A percentile compares a stretch with the other conserved stretches of the same genome.
These are phyloP conservation scores for Eruca vesicaria DNA, from an alignment of 441 rosid species.

Conservation along the genomic window DNA sequence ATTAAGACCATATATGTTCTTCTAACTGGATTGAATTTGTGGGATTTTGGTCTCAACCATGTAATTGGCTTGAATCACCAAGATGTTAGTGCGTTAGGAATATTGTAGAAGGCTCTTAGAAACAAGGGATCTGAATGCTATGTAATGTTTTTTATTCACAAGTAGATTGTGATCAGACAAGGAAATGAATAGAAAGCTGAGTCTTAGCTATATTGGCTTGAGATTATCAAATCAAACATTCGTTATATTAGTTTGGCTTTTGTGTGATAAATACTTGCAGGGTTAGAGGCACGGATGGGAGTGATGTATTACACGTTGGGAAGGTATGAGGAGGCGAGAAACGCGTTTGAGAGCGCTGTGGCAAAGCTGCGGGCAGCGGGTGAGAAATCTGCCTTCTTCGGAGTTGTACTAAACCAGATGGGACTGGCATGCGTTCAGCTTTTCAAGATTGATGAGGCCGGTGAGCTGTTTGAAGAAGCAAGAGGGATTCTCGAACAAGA, in stretches of 20 bases:
- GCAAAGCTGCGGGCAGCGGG: conserved; percentile 80
- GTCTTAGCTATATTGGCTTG: background rate
- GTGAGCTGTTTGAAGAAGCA: conserved; percentile 90
- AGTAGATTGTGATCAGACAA: background rate
- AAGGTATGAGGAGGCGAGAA: conserved; percentile 87
- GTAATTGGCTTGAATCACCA: background rate
- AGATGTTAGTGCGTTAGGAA: background rate
- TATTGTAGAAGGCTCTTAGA: background rate
- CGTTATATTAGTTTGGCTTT: background rate
- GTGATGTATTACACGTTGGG: conserved; percentile 91
- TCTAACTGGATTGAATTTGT: background rate
- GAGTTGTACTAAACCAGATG: conserved; percentile 96
- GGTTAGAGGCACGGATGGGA: conserved; percentile 95
- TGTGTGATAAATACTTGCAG: conserved; percentile 24
- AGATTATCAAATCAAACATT: background rate
- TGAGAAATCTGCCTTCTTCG: conserved; percentile 93
- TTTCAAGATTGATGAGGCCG: conserved; percentile 94
- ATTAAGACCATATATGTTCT: background rate
- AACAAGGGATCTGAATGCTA: too few relatives aligned
- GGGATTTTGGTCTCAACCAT: background rate
- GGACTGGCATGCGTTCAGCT: conserved; percentile 92
- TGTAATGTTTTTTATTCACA: background rate
- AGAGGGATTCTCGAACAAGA: conserved; percentile 82
- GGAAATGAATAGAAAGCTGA: background rate
- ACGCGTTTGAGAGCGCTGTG: conserved; percentile 73